These are phyloP conservation scores for Dianthus caryophyllus DNA, from an alignment of 148 eudicot species.

Conservation along the genomic window DNA sequence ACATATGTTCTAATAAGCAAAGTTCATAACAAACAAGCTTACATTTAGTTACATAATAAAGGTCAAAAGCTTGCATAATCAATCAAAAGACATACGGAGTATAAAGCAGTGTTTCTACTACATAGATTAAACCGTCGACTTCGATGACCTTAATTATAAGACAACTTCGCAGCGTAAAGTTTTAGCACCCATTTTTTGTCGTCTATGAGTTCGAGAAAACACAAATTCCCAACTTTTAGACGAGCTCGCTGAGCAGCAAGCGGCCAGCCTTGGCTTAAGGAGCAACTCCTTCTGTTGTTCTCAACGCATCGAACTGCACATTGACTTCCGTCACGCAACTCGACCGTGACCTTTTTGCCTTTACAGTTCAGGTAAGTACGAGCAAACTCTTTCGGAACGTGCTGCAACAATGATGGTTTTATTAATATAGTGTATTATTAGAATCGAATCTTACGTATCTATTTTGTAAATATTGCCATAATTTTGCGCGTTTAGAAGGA, in stretches of 20 bases:
- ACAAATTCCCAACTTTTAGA: slow-evolving; percentile 37
- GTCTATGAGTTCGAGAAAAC: slow-evolving; percentile 39
- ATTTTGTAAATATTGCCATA: not conserved
- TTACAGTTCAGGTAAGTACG: not conserved
- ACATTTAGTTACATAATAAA: too few relatives aligned
- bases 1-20: too few relatives aligned
- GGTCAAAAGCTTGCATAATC: too few relatives aligned
- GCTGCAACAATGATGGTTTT: not conserved
- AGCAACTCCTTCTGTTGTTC: not conserved
- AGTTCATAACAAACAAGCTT: too few relatives aligned
- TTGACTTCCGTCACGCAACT: slow-evolving; percentile 23
- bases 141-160: not conserved
- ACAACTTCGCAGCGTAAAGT: slow-evolving; percentile 9
- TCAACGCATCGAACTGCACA: slow-evolving; percentile 28
- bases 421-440: not conserved
- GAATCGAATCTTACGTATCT: not conserved
- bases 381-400: slow-evolving; percentile 3
- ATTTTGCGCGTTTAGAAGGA: too few relatives aligned
- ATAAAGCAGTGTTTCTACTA: not conserved
- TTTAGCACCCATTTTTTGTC: slow-evolving; percentile 2
- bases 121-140: not conserved
- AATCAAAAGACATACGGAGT: not conserved
- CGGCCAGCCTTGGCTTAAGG: slow-evolving; percentile 34
- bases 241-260: slow-evolving; percentile 21
- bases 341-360: slow-evolving; percentile 12